Evolutionary conservation across 2,329 filamentous ascomycete species (phyloP), one percentile per base, ranked within the genome.

Genomic region (Trichoderma atroviride): DNA sequence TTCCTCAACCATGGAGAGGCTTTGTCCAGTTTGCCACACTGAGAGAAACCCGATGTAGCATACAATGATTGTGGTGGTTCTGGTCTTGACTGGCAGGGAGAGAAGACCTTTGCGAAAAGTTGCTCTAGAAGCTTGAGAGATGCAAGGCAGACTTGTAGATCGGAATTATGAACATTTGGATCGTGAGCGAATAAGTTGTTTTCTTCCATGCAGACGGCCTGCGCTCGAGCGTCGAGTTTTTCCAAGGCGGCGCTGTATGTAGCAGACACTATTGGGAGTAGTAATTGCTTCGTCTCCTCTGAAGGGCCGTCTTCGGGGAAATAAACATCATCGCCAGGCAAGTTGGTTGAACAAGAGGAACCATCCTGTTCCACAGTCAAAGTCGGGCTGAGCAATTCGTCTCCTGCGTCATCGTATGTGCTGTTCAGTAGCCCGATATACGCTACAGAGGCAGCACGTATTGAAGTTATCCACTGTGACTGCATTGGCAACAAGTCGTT

Each of bases 401-500:
- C n/a, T 7, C 33, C n/a, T 13, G 19, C 13, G 1, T 58, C 37
- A 14, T n/a, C 33, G 37, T n/a, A 47, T 14, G 53, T 19, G 19
- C 63, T 66, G 63, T 66, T 66, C 27, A 33, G 29, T 27, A 66
- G 27, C n/a, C 63, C 63, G 35, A 58, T n/a, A 5, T 66, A 66
- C 5, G 63, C 63, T 14, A 66, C 63, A 40, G 31, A 58, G 4
- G 63, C 63, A 22, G 63, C 63, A 2, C 63, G 63, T 50, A 66
- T 66, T 6, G 63, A 66, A n/a, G 63, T 66, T 27, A 66, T 66
- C 63, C 63, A 66, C 53, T 66, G 63, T 22, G 63, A 66, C 16
- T 66, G 63, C 37, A 66, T 35, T 33, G 63, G 63, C 19, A 58
- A 33, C 53, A 66, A 58, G 27, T 66, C 53, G 37, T 31, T 57